These are phyloP conservation scores for Fragaria vesca DNA, from an alignment of 306 rosid species.

Conservation along the genomic window DNA sequence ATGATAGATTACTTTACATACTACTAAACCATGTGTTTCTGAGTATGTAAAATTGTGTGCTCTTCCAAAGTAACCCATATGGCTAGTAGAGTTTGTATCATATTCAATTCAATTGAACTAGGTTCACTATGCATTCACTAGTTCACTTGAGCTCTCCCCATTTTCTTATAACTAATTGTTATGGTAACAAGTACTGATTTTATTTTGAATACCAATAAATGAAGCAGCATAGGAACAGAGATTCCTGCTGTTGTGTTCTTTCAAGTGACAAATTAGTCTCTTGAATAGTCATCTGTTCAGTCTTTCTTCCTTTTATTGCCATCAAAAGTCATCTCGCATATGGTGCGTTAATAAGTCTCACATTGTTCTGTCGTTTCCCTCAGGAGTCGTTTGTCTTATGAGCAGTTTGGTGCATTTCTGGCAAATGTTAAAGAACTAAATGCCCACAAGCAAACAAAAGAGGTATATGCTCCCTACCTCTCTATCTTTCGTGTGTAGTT, in stretches of 20 bases:
- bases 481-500: background rate
- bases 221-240: background rate
- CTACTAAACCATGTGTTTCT: background rate
- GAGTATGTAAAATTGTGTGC: background rate
- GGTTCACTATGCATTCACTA: background rate
- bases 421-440: conserved; percentile 92
- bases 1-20: background rate
- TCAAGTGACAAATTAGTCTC: background rate
- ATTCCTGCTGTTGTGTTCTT: background rate
- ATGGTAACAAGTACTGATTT: background rate
- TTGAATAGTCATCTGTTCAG: background rate
- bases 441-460: conserved; percentile 86
- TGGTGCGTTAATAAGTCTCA: conserved; percentile 78
- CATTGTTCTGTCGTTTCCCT: conserved; percentile 11
- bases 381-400: conserved; percentile 93
- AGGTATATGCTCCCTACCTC: conserved; percentile 38
- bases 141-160: background rate
- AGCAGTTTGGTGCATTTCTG: conserved; percentile 93
- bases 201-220: background rate
- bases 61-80: background rate
- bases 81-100: background rate
- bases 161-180: background rate
- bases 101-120: background rate
- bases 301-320: background rate
- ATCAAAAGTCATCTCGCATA: conserved; percentile 74